These are phyloP conservation scores for Pseudohyphozyma bogoriensis DNA, from an alignment of 768 basidiomycete genomes.

Conservation along the genomic window DNA sequence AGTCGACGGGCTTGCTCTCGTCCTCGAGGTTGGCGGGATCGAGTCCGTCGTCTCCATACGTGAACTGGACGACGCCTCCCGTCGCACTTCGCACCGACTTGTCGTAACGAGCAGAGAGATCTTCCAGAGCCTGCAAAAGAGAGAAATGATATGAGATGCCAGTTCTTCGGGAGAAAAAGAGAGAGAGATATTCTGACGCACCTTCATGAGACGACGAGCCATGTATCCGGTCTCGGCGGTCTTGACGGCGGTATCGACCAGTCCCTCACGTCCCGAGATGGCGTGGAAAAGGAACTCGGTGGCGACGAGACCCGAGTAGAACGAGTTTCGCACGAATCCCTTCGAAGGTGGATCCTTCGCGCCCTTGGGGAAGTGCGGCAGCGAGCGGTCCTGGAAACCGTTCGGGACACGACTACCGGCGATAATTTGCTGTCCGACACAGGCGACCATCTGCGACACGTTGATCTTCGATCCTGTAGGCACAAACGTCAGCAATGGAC, in stretches of 20 bases:
- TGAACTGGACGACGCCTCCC: slow-evolving; percentile 93
- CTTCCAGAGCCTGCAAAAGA: slow-evolving; percentile 62
- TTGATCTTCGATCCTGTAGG: slow-evolving; percentile 85
- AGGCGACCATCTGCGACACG: slow-evolving; percentile 99
- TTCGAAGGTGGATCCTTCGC: slow-evolving; percentile 92
- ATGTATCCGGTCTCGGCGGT: slow-evolving; percentile 99
- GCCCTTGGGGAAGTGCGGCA: slow-evolving; percentile 98
- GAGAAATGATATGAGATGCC: too few relatives aligned
- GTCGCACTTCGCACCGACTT: slow-evolving; percentile 86
- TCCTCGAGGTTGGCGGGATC: slow-evolving; percentile 95
- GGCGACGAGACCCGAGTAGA: slow-evolving; percentile 79
- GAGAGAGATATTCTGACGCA: slow-evolving; percentile 7
- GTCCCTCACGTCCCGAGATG: slow-evolving; percentile 93
- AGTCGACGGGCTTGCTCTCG: slow-evolving; percentile 86
- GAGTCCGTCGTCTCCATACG: slow-evolving; percentile 91
- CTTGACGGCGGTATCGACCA: slow-evolving; percentile 99
- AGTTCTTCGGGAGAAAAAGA: neutral
- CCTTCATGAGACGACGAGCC: slow-evolving; percentile 96
- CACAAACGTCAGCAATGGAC: slow-evolving; percentile 19
- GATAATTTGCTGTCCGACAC: slow-evolving; percentile 99
- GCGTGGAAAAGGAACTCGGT: slow-evolving; percentile 99
- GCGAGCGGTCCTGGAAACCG: slow-evolving; percentile 95
- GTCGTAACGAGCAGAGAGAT: slow-evolving; percentile 92
- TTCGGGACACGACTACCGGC: slow-evolving; percentile 95
- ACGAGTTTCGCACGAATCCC: slow-evolving; percentile 95